Evolutionary conservation across 2,329 filamentous ascomycete genomes (phyloP).

Genomic region (Diaporthe vexans): DNA sequence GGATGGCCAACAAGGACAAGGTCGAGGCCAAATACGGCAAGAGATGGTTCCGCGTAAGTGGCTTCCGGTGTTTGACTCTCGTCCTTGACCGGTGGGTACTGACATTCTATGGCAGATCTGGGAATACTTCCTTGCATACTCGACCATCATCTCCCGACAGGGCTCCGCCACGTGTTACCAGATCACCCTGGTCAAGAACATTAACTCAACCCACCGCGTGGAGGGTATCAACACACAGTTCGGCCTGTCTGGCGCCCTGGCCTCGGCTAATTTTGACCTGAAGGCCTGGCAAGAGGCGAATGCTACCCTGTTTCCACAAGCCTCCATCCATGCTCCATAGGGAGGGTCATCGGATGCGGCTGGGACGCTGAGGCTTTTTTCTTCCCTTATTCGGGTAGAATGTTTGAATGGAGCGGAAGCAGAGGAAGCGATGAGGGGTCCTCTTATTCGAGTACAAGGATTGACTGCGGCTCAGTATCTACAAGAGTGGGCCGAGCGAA

Average conservation of each 20-base stretch:
- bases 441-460: too few relatives aligned
- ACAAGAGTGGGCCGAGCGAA: too few relatives aligned
- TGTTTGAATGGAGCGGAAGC: too few relatives aligned
- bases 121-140: conserved; percentile 92
- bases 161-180: conserved; percentile 89
- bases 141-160: conserved; percentile 86
- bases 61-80: not conserved
- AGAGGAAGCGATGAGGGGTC: too few relatives aligned
- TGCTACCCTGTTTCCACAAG: conserved; percentile 49
- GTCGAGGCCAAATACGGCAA: conserved; percentile 95
- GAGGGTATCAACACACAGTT: conserved; percentile 80
- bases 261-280: conserved; percentile 53
- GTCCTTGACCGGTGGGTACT: not conserved
- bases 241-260: conserved; percentile 73
- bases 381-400: too few relatives aligned
- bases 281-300: conserved; percentile 51
- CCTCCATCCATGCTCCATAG: conserved; percentile 46
- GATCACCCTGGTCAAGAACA: conserved; percentile 89
- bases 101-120: conserved; percentile 74
- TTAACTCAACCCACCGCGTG: conserved; percentile 87
- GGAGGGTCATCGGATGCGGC: not conserved
- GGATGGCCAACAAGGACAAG: conserved; percentile 94
- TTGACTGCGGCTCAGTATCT: too few relatives aligned
- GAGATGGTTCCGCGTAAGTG: conserved; percentile 91
- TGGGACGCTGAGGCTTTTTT: not conserved